phyloP scores from a whole-genome alignment of 306 rosid species.

The Spatholobus suberectus region DNA sequence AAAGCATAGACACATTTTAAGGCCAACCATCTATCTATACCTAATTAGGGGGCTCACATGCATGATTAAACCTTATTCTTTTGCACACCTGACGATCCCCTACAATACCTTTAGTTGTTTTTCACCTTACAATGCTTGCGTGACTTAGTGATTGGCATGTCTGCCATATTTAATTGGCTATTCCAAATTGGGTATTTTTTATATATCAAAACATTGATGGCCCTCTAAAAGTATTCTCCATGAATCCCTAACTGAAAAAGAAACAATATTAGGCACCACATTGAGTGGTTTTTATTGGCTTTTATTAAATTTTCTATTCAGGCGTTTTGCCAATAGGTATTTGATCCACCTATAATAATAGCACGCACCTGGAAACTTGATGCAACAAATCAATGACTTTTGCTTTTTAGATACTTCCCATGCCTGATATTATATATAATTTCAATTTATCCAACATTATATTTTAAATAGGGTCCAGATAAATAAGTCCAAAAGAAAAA shows the following conservation, averaged over 20 bases:
- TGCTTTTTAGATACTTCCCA: conserved; percentile 27
- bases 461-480: background rate
- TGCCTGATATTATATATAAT: background rate
- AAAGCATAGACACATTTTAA: conserved; percentile 49
- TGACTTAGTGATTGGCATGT: conserved; percentile 38
- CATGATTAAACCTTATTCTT: conserved; percentile 40
- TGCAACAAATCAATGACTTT: conserved; percentile 30
- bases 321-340: background rate
- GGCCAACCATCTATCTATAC: conserved; percentile 52
- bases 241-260: background rate
- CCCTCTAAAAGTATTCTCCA: conserved; percentile 27
- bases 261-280: conserved; percentile 19
- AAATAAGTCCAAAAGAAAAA: background rate
- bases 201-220: conserved; percentile 3
- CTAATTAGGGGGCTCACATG: conserved; percentile 52
- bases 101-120: conserved; percentile 27
- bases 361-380: conserved; percentile 12
- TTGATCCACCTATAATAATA: conserved; percentile 5
- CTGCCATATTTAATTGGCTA: conserved; percentile 41
- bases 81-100: conserved; percentile 42
- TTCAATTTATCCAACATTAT: background rate
- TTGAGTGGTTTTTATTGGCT: conserved; percentile 14
- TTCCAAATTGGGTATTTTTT: background rate
- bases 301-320: background rate
- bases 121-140: conserved; percentile 14